Base-by-base conservation (phyloP, 148 eudicot genomes). In the Diospyros lotus region DNA sequence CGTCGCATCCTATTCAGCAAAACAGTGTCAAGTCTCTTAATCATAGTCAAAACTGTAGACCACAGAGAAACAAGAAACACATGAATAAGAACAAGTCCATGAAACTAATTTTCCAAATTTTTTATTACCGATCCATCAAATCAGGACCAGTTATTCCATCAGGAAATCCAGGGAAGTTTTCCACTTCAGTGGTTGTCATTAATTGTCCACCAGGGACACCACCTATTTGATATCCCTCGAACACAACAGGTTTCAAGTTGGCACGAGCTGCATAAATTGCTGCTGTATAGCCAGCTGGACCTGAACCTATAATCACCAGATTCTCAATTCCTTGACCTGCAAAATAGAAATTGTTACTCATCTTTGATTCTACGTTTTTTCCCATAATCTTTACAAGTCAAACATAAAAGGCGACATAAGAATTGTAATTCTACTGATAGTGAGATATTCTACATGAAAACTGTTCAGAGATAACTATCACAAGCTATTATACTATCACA, bases 231-330 rank as follows among this genome's bases (percentile, higher is more conserved):
- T 81, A 89, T n/a, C 99, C 99, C 84, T 95, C 99, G 80, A 95
- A 95, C 50, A 95, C 97, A 46, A 95, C 87, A 28, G 99, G 99
- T 79, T 93, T 95, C 82, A 95, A 85, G 78, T 95, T 95, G 69
- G 99, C 99, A 79, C 99, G 91, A 64, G 98, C 98, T 54, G 99
- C 98, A 85, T 95, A 95, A 44, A 95, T 95, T 59, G 99, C 99
- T 66, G 99, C 98, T 8, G 99, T 95, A 76, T 95, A 95, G 68
- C 99, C 99, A 76, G 99, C 99, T 43, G 99, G 99, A 17, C 99
- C 99, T 51, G 99, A 95, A 65, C 99, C 99, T 72, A 95, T 88
- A 77, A 95, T 95, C 9, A 91, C 99, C 79, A 95, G 50, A 80
- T 95, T 95, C 85, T 95, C 99, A 43, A 87, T 77, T 43, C 81